phyloP scores from a whole-genome alignment of 768 basidiomycete genomes.

The Phaeolepiota aurea region DNA sequence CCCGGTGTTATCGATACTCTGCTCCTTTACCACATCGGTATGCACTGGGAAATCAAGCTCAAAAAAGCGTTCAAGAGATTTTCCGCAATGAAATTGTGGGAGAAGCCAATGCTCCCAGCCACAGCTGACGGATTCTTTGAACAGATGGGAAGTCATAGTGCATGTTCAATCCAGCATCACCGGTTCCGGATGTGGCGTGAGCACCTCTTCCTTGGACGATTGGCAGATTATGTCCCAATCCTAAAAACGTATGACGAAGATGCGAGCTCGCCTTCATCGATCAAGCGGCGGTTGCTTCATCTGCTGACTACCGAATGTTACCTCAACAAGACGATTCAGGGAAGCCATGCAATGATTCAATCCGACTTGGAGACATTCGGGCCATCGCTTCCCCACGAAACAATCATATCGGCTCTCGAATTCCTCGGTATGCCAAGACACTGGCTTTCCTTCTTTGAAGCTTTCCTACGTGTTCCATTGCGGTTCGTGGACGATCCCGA shows the following conservation, averaged over 20 bases:
- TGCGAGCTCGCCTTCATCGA: conserved; percentile 11
- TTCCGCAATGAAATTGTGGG: conserved; percentile 28
- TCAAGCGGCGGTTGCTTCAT: conserved; percentile 19
- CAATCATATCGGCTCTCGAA: conserved; percentile 13
- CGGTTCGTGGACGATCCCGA: conserved; percentile 23
- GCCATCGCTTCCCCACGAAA: conserved; percentile 6
- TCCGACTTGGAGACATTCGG: conserved; percentile 5
- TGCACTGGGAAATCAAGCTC: conserved; percentile 31
- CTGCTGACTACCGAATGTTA: conserved; percentile 3
- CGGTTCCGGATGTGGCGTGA: conserved; percentile 15
- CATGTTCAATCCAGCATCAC: conserved; percentile 16
- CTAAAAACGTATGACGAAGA: conserved; percentile 14
- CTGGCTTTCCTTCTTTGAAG: conserved; percentile 20
- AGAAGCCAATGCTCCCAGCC: conserved; percentile 10
- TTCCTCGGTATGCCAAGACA: conserved; percentile 15
- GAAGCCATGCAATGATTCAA: background rate
- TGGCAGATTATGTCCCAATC: conserved; percentile 12
- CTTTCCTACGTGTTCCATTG: conserved; percentile 24
- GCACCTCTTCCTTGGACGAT: conserved; percentile 26
- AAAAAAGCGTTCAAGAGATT: conserved; percentile 21
- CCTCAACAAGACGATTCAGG: conserved; percentile 1
- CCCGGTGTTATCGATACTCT: conserved; percentile 37
- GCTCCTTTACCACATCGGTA: conserved; percentile 34
- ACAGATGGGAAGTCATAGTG: conserved; percentile 11
- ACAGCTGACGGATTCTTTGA: conserved; percentile 10